Conservation (phyloP, 75 land plant genomes). For the Selaginella tamariscina region DNA sequence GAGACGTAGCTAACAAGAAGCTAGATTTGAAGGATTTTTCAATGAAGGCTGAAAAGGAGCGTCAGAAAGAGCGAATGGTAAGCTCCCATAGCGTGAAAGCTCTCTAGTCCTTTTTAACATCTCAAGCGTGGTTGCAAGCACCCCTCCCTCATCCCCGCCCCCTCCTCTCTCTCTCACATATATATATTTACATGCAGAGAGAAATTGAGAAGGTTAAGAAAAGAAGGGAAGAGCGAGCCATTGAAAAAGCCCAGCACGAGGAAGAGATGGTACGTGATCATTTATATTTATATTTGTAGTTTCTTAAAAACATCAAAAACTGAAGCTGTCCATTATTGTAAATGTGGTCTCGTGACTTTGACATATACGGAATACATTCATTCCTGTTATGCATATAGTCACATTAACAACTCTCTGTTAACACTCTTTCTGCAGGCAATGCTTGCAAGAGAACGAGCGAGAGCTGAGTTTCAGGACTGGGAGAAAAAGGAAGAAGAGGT, state of each 20-base stretch:
- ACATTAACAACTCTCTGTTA: too few relatives aligned
- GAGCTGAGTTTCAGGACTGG: constrained; percentile 96
- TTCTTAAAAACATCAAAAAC: too few relatives aligned
- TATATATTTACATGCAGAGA: constrained; percentile 44
- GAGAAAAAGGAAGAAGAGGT: constrained; percentile 99
- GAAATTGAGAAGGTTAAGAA: constrained; percentile 99
- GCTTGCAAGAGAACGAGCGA: constrained; percentile 88
- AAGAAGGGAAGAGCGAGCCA: constrained; percentile 88
- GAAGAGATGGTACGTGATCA: constrained; percentile 84
- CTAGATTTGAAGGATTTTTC: constrained; percentile 43
- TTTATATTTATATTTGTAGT: too few relatives aligned
- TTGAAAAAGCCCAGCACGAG: constrained; percentile 91
- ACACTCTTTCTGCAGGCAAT: constrained; percentile 39
- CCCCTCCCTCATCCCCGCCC: too few relatives aligned
- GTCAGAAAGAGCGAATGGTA: constrained; percentile 87
- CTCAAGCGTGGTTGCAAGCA: too few relatives aligned
- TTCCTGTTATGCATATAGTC: too few relatives aligned
- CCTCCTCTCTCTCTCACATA: too few relatives aligned
- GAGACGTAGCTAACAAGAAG: constrained; percentile 55
- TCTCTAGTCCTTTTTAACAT: too few relatives aligned
- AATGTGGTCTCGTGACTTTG: background rate
- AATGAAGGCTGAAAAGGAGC: constrained; percentile 67
- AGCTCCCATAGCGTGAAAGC: constrained; percentile 11
- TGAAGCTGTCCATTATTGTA: too few relatives aligned
- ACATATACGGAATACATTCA: too few relatives aligned